A percentile compares a stretch with the other conserved stretches of the same genome.
These are phyloP conservation scores for Malus hybrid DNA, from an alignment of 331 rosid species.

Conservation along the genomic window DNA sequence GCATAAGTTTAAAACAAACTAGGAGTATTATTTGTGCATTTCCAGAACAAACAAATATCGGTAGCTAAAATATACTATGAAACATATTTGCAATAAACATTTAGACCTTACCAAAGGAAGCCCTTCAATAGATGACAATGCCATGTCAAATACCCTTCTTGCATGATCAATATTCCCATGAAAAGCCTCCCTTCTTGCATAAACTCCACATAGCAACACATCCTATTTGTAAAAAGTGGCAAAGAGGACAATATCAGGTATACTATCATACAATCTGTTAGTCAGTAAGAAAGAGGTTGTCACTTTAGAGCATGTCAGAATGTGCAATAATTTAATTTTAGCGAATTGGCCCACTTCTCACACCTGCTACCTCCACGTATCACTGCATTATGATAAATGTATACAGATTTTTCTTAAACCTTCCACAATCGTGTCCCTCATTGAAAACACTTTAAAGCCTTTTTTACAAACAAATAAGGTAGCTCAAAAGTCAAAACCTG, in stretches of 20 bases:
- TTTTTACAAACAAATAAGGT: background rate
- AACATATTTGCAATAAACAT: background rate
- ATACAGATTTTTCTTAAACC: background rate
- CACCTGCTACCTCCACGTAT: background rate
- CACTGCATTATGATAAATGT: background rate
- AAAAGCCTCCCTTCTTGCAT: slow-evolving; percentile 85
- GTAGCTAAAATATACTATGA: background rate
- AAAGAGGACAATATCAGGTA: background rate
- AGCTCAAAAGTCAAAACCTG: background rate
- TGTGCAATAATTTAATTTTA: background rate
- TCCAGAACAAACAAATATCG: background rate
- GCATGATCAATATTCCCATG: slow-evolving; percentile 77
- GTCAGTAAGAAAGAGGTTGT: background rate
- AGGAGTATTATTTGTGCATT: background rate
- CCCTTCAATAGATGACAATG: slow-evolving; percentile 68
- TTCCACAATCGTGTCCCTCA: background rate
- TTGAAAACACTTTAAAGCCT: background rate
- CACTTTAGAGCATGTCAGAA: background rate
- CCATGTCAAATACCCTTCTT: slow-evolving; percentile 93
- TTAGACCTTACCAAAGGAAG: slow-evolving; percentile 57
- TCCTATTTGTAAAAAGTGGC: slow-evolving; percentile 44
- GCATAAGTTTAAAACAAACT: background rate
- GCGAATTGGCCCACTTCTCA: background rate
- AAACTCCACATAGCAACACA: slow-evolving; percentile 79
- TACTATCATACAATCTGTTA: background rate